Percentiles rank a stretch among this genome's conserved stretches.
These are phyloP conservation scores for Ambrosiella cleistominuta DNA, from an alignment of 2,329 filamentous ascomycete genomes.

Conservation along the genomic window DNA sequence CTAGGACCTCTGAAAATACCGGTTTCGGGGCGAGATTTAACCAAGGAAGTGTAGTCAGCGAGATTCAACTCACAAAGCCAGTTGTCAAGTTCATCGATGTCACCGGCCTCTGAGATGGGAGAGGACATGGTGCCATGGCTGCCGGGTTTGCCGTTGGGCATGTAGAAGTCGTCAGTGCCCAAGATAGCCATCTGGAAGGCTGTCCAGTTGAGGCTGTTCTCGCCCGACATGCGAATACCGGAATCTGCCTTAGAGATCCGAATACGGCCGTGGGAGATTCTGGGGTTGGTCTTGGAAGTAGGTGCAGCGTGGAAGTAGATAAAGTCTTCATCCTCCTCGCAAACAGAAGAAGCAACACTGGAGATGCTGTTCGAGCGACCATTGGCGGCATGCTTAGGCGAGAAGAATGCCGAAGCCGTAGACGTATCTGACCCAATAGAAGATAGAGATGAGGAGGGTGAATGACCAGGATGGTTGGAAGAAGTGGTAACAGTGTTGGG, in stretches of 20 bases:
- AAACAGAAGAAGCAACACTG: slow-evolving; percentile 3
- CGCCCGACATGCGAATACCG: slow-evolving; percentile 13
- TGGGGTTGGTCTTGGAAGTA: slow-evolving; percentile 30
- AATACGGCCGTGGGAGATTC: slow-evolving; percentile 38
- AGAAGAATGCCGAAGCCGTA: slow-evolving; percentile 1
- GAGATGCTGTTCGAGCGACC: slow-evolving; percentile 3
- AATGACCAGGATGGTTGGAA: slow-evolving; percentile 10
- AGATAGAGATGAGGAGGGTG: slow-evolving; percentile 5
- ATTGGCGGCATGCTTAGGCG: background rate
- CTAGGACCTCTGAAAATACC: background rate
- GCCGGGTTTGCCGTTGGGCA: slow-evolving; percentile 16
- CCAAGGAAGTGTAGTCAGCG: slow-evolving; percentile 1
- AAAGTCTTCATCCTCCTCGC: slow-evolving; percentile 26
- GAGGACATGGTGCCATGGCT: slow-evolving; percentile 15
- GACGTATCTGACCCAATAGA: background rate
- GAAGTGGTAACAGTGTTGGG: slow-evolving; percentile 19
- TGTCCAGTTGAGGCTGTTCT: slow-evolving; percentile 39
- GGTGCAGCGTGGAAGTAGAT: slow-evolving; percentile 31
- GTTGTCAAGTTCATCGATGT: slow-evolving; percentile 28
- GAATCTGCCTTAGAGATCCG: slow-evolving; percentile 30
- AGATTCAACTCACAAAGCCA: slow-evolving; percentile 29
- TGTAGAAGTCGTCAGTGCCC: slow-evolving; percentile 35
- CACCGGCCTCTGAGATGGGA: slow-evolving; percentile 25
- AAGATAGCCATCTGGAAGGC: slow-evolving; percentile 48
- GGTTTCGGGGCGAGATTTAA: background rate